phyloP scores from a whole-genome alignment of 306 rosid species.

The Corylus avellana region DNA sequence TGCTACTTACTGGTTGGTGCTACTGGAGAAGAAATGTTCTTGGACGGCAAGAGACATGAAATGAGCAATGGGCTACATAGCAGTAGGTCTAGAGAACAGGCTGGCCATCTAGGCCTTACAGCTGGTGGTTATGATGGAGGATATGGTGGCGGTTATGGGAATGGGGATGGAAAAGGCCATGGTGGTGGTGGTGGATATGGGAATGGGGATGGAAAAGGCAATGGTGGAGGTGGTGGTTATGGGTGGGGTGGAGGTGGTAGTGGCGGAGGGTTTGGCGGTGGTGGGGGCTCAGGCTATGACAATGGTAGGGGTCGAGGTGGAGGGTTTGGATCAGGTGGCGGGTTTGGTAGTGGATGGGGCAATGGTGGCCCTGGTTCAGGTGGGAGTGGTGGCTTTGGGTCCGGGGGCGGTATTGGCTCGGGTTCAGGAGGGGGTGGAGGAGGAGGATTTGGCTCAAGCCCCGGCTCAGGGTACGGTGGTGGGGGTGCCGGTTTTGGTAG shows the following conservation, averaged over 20 bases:
- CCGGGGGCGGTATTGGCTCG: background rate
- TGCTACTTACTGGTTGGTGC: slow-evolving; percentile 25
- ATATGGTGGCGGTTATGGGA: background rate
- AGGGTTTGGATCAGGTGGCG: slow-evolving; percentile 27
- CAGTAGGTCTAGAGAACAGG: slow-evolving; percentile 2
- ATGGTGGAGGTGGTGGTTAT: slow-evolving; percentile 29
- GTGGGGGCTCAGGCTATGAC: slow-evolving; percentile 27
- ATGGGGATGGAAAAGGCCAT: slow-evolving; percentile 4
- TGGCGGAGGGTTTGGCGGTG: slow-evolving; percentile 15
- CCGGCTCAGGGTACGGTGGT: background rate
- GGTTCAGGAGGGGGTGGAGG: slow-evolving; percentile 21
- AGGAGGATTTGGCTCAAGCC: background rate
- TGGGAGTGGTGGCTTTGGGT: background rate
- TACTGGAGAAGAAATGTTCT: slow-evolving; percentile 29
- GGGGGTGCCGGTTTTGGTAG: background rate
- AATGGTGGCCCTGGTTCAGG: slow-evolving; percentile 6
- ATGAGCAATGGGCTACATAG: background rate
- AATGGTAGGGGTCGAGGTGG: background rate
- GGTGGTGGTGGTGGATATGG: slow-evolving; percentile 25
- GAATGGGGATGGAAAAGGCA: slow-evolving; percentile 32
- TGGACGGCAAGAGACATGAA: slow-evolving; percentile 11
- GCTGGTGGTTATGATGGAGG: slow-evolving; percentile 41
- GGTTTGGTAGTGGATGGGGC: slow-evolving; percentile 21
- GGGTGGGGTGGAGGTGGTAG: slow-evolving; percentile 16
- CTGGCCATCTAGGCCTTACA: background rate